Base-by-base conservation (phyloP, 495 filamentous ascomycete genomes). In the Symbiotaphrina buchneri region DNA sequence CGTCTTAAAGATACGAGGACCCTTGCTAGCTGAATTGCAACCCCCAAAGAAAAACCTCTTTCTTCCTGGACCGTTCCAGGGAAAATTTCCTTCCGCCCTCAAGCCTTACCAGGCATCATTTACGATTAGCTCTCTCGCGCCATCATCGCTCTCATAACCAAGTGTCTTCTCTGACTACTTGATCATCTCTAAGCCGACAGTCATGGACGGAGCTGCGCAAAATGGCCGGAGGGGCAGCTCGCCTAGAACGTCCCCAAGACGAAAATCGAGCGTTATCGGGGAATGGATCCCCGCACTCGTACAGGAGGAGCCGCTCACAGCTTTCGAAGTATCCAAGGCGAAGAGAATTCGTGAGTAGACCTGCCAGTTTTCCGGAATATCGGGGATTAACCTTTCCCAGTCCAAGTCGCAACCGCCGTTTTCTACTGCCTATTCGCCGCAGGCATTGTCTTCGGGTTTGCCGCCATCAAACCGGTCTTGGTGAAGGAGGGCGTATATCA, bases 351-450 rank as follows among this genome's bases (percentile, higher is more conserved):
- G 31, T 33, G 21, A 33, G 31, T 25, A 13, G 7, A 25, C 22
- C n/a, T n/a, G n/a, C n/a, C n/a, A n/a, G n/a, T n/a, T n/a, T n/a
- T n/a, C n/a, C n/a, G n/a, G n/a, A n/a, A n/a, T n/a, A n/a, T n/a
- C n/a, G n/a, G n/a, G n/a, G n/a, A n/a, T n/a, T n/a, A n/a, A n/a
- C n/a, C n/a, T n/a, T n/a, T n/a, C n/a, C n/a, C n/a, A n/a, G n/a
- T 34, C 18, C 74, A 80, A 49, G 63, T 80, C 14, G 46, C 47
- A 10, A 49, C 65, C 23, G 71, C 74, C 10, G 74, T 84, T 1
- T 40, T 82, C 1, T 85, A 81, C 48, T 92, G 81, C 51, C 66
- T 93, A 24, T 59, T 90, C 23, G 64, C 77, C 1, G 75, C 80
- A 6, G 80, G 80, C 6, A 48, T 80, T 24, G 71, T 90, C 13